Conservation (phyloP, 2,329 filamentous ascomycete species). For the Aspergillus awamori region DNA sequence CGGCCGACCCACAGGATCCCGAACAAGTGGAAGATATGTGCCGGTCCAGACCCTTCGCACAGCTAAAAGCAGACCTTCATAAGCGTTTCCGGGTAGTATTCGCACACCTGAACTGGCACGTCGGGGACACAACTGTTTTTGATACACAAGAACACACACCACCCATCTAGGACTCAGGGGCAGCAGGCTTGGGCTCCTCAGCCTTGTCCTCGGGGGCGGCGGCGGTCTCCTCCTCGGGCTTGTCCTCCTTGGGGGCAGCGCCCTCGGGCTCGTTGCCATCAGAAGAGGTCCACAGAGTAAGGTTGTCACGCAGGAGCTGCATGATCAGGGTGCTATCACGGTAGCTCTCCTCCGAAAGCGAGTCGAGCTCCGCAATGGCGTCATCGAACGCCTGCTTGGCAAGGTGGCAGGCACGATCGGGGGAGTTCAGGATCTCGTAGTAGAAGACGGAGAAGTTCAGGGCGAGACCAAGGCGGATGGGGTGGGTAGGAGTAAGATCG, state of each 20-base stretch:
- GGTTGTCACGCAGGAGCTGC: constrained; percentile 97
- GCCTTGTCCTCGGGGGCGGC: constrained; percentile 49
- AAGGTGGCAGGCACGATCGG: constrained; percentile 95
- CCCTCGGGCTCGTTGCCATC: constrained; percentile 74
- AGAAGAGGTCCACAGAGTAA: constrained; percentile 96
- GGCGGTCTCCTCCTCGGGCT: constrained; percentile 53
- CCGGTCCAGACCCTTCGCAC: constrained; percentile 41
- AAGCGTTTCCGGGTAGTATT: constrained; percentile 39
- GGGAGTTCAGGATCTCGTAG: constrained; percentile 98
- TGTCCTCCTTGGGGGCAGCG: constrained; percentile 64
- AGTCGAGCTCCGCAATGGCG: constrained; percentile 97
- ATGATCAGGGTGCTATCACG: constrained; percentile 99
- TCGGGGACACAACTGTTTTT: constrained; percentile 30
- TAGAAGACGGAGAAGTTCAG: constrained; percentile 99
- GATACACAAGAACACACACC: constrained; percentile 32
- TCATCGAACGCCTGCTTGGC: constrained; percentile 99
- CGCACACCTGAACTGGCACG: constrained; percentile 38
- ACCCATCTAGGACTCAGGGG: constrained; percentile 39
- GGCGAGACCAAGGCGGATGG: constrained; percentile 94
- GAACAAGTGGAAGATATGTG: constrained; percentile 40
- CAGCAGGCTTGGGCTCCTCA: constrained; percentile 42
- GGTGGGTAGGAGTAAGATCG: constrained; percentile 95
- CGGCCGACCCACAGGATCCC: constrained; percentile 42
- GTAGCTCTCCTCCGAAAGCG: constrained; percentile 96
- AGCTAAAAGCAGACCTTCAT: constrained; percentile 41